Evolutionary conservation across 2,329 filamentous ascomycete genomes (phyloP).

Genomic region (Epicoccum nigrum): DNA sequence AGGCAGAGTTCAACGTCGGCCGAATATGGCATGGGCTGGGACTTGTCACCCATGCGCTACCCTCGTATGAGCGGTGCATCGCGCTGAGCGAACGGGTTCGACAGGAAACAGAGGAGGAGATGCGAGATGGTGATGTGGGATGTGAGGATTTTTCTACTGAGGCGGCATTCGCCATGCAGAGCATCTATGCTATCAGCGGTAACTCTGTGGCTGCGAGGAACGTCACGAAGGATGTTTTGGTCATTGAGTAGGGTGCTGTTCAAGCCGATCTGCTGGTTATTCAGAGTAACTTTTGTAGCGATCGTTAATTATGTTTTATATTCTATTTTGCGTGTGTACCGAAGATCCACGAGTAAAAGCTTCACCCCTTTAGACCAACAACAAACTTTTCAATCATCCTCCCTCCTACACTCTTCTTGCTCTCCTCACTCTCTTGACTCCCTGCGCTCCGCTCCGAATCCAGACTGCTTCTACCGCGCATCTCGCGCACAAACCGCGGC

Average conservation of each 20-base stretch:
- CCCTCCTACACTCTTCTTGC: not conserved
- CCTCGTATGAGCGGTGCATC: slow-evolving; percentile 70
- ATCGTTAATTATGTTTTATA: too few species aligned
- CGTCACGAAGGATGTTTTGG: slow-evolving; percentile 64
- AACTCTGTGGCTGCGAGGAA: slow-evolving; percentile 65
- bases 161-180: slow-evolving; percentile 76
- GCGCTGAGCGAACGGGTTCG: slow-evolving; percentile 54
- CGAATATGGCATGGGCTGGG: slow-evolving; percentile 78
- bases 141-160: slow-evolving; percentile 69
- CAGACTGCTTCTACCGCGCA: slow-evolving; percentile 8
- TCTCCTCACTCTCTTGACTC: not conserved
- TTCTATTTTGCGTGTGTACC: too few species aligned
- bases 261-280: not conserved
- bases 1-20: slow-evolving; percentile 82
- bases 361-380: not conserved
- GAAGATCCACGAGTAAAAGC: too few species aligned
- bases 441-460: slow-evolving; percentile 11
- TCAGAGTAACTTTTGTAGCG: not conserved
- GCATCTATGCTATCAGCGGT: slow-evolving; percentile 68
- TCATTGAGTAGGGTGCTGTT: slow-evolving; percentile 43
- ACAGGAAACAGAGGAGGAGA: slow-evolving; percentile 22
- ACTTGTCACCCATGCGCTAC: slow-evolving; percentile 72
- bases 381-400: slow-evolving; percentile 8
- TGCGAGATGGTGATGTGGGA: slow-evolving; percentile 45
- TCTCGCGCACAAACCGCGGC: slow-evolving; percentile 25